phyloP scores from a whole-genome alignment of 768 basidiomycete genomes.

The Lanmaoa pseudosensibilis region DNA sequence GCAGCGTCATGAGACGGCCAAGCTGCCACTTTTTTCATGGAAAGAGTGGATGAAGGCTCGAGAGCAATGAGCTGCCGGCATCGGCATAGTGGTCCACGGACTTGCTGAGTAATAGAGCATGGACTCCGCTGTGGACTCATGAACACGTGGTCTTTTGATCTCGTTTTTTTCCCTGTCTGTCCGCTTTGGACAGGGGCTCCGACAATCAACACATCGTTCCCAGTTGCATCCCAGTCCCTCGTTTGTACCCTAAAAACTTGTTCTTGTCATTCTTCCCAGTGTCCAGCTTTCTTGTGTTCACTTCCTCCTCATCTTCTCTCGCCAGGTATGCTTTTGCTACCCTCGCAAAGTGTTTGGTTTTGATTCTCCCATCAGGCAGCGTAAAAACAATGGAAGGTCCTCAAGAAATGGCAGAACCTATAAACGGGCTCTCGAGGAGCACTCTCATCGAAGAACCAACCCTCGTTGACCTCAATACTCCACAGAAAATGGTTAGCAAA shows the following conservation, averaged over 20 bases:
- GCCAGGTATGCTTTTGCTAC: conserved; percentile 13
- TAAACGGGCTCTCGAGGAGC: conserved; percentile 8
- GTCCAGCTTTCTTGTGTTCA: neutral
- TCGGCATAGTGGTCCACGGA: conserved; percentile 29
- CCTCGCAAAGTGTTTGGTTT: neutral
- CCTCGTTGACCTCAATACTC: conserved; percentile 25
- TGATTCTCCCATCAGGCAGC: conserved; percentile 32
- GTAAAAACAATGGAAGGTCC: conserved; percentile 35
- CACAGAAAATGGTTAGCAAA: conserved; percentile 31
- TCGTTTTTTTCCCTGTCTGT: conserved; percentile 37
- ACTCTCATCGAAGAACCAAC: conserved; percentile 21
- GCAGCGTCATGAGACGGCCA: neutral
- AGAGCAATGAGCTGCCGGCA: conserved; percentile 1
- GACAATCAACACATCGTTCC: conserved; percentile 36
- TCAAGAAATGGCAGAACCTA: conserved; percentile 23
- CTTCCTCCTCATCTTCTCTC: neutral
- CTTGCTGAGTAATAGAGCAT: conserved; percentile 15
- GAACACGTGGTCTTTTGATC: conserved; percentile 35
- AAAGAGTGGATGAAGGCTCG: neutral
- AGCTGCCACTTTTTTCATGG: too few relatives aligned
- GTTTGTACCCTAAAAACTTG: conserved; percentile 16
- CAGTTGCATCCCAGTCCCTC: conserved; percentile 14
- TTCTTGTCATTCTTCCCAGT: conserved; percentile 8
- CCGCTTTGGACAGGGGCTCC: conserved; percentile 38
- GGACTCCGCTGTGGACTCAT: conserved; percentile 22